Base-by-base conservation (phyloP, 805 yeast species). In the Myxozyma nipponensis region DNA sequence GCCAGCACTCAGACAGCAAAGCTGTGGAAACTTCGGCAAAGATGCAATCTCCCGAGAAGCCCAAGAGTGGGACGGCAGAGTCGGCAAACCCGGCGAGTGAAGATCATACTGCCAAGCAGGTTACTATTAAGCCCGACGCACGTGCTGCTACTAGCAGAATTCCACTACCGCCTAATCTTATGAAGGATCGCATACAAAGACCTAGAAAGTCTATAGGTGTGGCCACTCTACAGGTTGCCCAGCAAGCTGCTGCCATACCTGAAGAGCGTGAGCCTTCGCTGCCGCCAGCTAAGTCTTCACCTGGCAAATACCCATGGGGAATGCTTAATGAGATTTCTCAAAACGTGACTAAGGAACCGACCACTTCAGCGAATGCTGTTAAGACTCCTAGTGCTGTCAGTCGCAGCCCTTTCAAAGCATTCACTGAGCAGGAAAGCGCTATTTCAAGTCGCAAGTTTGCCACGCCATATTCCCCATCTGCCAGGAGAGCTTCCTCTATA, bases 1-100 rank as follows among this genome's bases (percentile, higher is more conserved):
- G 42, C 10, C 26, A 22, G 6, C 23, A 19, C 45, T 3, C 26
- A 17, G 4, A 25, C 49, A 42, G n/a, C 18, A 17, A 17, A n/a
- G n/a, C 2, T 46, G 51, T 30, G 32, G 7, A 4, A 45, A 19
- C 10, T 23, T 21, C 42, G 17, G 6, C 45, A 28, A 41, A 26
- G 7, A 13, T 13, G 5, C 40, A 17, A 21, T 24, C 21, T 44
- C 32, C 18, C 10, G 17, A 3, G 21, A 22, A 41, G 15, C 21
- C 36, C 13, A 18, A 21, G 6, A 9, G n/a, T n/a, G n/a, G n/a
- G n/a, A n/a, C 13, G 13, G 10, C 32, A 13, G 10, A 7, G 32
- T 28, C 32, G 32, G 13, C 13, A 28, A 28, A 28, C 32, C 7
- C 32, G 32, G 13, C 32, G 32, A 28, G 10, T 7, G 32, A 28